A percentile compares a stretch with the other conserved stretches of the same genome.
These are phyloP conservation scores for Kodamaea fungicola DNA, from an alignment of 1,139 yeast species.

Conservation along the genomic window DNA sequence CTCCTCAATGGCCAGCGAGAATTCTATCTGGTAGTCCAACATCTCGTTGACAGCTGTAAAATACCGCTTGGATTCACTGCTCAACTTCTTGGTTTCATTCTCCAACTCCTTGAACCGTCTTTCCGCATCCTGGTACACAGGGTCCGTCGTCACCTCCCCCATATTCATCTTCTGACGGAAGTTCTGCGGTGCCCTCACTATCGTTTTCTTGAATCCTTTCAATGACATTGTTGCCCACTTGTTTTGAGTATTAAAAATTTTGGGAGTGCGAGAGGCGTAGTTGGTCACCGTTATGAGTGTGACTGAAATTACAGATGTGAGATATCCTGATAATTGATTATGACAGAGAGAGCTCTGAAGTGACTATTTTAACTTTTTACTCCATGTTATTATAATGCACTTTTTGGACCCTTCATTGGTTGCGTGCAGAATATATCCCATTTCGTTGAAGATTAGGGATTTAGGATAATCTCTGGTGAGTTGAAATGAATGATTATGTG, in stretches of 20 bases:
- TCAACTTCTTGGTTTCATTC: constrained; percentile 80
- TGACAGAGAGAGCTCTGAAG: too few species aligned
- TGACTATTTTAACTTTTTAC: too few species aligned
- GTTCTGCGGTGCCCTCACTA: constrained; percentile 81
- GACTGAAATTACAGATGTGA: too few species aligned
- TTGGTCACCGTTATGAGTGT: too few species aligned
- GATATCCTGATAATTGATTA: too few species aligned
- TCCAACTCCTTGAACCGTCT: constrained; percentile 92
- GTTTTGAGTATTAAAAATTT: neutral
- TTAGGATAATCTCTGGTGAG: too few species aligned
- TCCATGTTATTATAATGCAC: too few species aligned
- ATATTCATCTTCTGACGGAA: constrained; percentile 76
- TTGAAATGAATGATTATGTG: too few species aligned
- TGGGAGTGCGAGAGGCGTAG: neutral
- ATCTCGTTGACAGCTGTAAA: constrained; percentile 89
- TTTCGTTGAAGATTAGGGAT: too few species aligned
- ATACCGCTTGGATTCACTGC: constrained; percentile 87
- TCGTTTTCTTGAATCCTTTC: constrained; percentile 86
- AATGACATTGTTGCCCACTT: constrained; percentile 61
- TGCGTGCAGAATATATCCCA: too few species aligned
- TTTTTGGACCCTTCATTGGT: too few species aligned
- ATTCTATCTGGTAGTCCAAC: constrained; percentile 90
- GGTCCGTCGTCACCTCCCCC: constrained; percentile 83
- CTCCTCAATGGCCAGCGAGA: constrained; percentile 90
- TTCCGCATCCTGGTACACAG: constrained; percentile 93